Conservation (phyloP, 169 alveolate species). For the Plasmodium blacklocki region DNA sequence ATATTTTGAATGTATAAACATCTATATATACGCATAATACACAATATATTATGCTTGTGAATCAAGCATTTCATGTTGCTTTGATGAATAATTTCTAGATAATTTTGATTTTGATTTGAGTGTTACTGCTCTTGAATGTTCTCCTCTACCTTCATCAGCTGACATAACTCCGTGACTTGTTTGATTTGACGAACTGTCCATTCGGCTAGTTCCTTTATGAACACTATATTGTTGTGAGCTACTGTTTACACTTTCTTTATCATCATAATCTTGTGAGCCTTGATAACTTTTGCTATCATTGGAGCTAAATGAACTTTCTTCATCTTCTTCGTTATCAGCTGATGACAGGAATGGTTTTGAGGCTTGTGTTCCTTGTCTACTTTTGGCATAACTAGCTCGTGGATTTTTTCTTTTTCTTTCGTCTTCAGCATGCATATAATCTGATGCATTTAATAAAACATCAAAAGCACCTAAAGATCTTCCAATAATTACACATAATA, state of each 20-base stretch:
- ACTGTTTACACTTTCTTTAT: slow-evolving; percentile 64
- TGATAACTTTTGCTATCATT: slow-evolving; percentile 75
- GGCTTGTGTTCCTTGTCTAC: slow-evolving; percentile 67
- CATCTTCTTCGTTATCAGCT: slow-evolving; percentile 75
- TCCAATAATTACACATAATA: slow-evolving; percentile 85
- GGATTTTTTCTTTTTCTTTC: slow-evolving; percentile 45
- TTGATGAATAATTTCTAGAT: slow-evolving; percentile 57
- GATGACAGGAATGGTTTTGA: slow-evolving; percentile 62
- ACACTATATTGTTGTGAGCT: slow-evolving; percentile 65
- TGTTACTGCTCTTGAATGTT: slow-evolving; percentile 1
- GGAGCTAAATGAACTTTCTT: slow-evolving; percentile 72
- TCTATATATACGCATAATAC: background rate
- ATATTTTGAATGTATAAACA: background rate
- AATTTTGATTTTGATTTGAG: slow-evolving; percentile 35
- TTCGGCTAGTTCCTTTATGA: slow-evolving; percentile 57
- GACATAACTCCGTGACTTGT: slow-evolving; percentile 51
- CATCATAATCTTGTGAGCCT: slow-evolving; percentile 74
- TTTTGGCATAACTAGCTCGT: slow-evolving; percentile 53
- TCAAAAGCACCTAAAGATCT: slow-evolving; percentile 88
- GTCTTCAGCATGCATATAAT: slow-evolving; percentile 72
- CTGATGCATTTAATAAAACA: slow-evolving; percentile 85
- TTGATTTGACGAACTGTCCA: slow-evolving; percentile 65
- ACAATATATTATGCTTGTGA: slow-evolving; percentile 43
- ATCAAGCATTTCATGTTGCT: slow-evolving; percentile 43
- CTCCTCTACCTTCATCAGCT: slow-evolving; percentile 53